Evolutionary conservation across 352 stramenopile species (phyloP).

Genomic region (Phytophthora melonis): DNA sequence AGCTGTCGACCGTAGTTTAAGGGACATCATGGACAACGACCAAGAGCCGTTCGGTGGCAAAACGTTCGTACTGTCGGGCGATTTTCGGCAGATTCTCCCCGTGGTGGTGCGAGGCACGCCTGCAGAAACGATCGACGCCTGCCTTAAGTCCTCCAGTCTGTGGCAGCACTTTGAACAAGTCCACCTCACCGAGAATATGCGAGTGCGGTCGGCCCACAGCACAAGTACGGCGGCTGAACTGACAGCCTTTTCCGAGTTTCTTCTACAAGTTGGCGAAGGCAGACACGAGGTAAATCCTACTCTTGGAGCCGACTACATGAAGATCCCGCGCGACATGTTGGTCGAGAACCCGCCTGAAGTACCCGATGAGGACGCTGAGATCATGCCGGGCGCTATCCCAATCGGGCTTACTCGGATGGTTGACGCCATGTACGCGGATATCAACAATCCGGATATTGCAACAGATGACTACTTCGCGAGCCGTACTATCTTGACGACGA

Average conservation of each 20-base stretch:
- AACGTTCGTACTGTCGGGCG: constrained; percentile 22
- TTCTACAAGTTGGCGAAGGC: constrained; percentile 16
- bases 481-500: neutral
- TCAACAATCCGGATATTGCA: constrained; percentile 6
- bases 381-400: neutral
- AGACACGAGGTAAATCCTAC: constrained; percentile 1
- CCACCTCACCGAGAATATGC: constrained; percentile 17
- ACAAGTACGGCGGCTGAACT: neutral
- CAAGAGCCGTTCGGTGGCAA: no score
- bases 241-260: neutral
- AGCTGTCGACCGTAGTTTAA: no score
- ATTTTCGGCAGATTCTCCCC: constrained; percentile 35
- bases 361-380: neutral
- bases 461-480: constrained; percentile 2
- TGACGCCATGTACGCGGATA: constrained; percentile 1
- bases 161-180: constrained; percentile 9
- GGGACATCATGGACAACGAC: no score
- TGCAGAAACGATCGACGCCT: constrained; percentile 21
- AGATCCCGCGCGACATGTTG: neutral
- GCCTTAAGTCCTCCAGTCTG: constrained; percentile 10
- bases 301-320: neutral
- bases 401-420: neutral
- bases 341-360: neutral
- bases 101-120: constrained; percentile 9
- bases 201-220: neutral